These are phyloP conservation scores for Pichia cabralensis DNA, from an alignment of 805 yeast species.

Conservation along the genomic window DNA sequence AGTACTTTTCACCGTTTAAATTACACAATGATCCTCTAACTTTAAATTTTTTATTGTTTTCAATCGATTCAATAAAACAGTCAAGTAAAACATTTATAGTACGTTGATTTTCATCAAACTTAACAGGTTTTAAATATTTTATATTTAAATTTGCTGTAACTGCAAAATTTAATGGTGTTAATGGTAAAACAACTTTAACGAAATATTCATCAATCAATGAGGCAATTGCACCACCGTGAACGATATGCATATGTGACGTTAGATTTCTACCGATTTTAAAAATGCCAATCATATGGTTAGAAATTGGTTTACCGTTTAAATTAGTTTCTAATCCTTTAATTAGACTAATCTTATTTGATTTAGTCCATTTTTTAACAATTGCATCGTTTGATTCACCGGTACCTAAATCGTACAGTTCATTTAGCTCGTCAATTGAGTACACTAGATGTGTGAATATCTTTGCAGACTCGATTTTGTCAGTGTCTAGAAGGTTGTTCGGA, in stretches of 20 bases:
- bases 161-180: conserved; percentile 34
- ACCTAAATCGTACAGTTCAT: too few species aligned
- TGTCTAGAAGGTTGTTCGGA: conserved; percentile 15
- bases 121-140: conserved; percentile 27
- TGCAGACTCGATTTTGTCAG: conserved; percentile 15
- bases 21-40: conserved; percentile 16
- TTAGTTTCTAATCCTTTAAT: too few species aligned
- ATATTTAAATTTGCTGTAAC: conserved; percentile 40
- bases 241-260: conserved; percentile 37
- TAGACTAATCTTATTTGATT: too few species aligned
- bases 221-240: conserved; percentile 46
- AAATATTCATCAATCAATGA: conserved; percentile 45
- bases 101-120: conserved; percentile 8
- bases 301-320: conserved; percentile 8
- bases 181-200: conserved; percentile 40
- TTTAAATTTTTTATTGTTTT: conserved; percentile 12
- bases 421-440: too few species aligned
- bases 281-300: conserved; percentile 34
- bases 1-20: conserved; percentile 13
- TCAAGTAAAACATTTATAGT: conserved; percentile 15
- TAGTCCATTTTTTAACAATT: too few species aligned
- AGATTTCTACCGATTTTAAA: conserved; percentile 37
- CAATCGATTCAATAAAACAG: conserved; percentile 13
- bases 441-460: conserved; percentile 14
- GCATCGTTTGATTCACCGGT: too few species aligned